phyloP scores from a whole-genome alignment of 108 stramenopile species.

The Nitzschia palea region DNA sequence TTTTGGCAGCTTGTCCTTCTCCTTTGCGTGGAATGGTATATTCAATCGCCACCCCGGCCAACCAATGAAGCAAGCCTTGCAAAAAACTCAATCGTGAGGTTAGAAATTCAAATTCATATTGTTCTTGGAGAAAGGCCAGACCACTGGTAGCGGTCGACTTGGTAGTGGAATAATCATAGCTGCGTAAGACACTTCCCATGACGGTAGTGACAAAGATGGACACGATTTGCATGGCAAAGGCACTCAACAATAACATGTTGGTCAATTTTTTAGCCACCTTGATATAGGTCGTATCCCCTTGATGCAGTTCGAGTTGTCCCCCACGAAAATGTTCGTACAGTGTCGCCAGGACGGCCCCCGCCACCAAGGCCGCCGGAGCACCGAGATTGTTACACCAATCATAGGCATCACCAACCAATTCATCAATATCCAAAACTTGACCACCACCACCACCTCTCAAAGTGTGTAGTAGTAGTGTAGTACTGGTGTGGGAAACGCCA shows the following conservation, averaged over 20 bases:
- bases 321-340: slow-evolving; percentile 25
- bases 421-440: too few relatives aligned
- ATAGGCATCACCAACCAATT: background rate
- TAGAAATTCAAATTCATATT: slow-evolving; percentile 43
- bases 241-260: slow-evolving; percentile 33
- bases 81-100: slow-evolving; percentile 44
- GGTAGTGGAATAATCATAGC: slow-evolving; percentile 9
- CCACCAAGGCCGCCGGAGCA: slow-evolving; percentile 56
- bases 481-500: too few relatives aligned
- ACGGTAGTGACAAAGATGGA: slow-evolving; percentile 55
- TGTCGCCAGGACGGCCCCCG: slow-evolving; percentile 56
- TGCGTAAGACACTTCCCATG: slow-evolving; percentile 45
- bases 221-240: slow-evolving; percentile 49
- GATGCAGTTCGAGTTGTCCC: background rate
- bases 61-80: slow-evolving; percentile 58
- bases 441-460: too few relatives aligned
- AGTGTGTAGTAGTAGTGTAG: too few relatives aligned
- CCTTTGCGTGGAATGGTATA: slow-evolving; percentile 24
- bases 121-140: background rate
- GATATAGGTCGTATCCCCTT: slow-evolving; percentile 16
- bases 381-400: slow-evolving; percentile 37
- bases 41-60: slow-evolving; percentile 44
- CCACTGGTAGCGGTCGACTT: background rate
- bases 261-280: slow-evolving; percentile 32
- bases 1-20: slow-evolving; percentile 21